Evolutionary conservation across 495 filamentous ascomycete species (phyloP), one percentile per base, ranked within the genome.

Genomic region (Platismatia glauca): DNA sequence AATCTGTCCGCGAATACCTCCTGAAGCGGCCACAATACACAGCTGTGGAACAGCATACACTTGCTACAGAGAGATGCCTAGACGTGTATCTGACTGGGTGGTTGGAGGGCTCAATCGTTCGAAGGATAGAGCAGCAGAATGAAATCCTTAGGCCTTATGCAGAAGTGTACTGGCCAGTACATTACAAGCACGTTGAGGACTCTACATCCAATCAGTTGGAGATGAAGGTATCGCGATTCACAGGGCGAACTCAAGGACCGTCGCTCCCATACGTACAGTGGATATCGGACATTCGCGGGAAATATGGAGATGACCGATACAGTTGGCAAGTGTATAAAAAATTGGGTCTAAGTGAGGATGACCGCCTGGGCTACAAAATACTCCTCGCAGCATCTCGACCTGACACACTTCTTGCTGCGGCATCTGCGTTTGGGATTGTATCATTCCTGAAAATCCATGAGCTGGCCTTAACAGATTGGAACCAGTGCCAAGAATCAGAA

Each of bases 1-100:
- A 64, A n/a, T 70, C 70, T 13, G 66, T 71, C 48, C 57, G 66
- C 20, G 70, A 71, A 18, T 71, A 55, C 39, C 58, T 64, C 6
- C 18, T 50, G 33, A 33, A 38, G 8, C 43, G 29, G 13, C 3
- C 27, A 31, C 56, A 55, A n/a, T 64, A 37, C 57, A 52, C 2
- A 16, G 5, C 20, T 33, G 9, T n/a, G 16, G 29, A 48, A 52
- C 20, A 34, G 38, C 62, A 64, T 41, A 29, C 5, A 2, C 39
- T 64, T 50, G 62, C 35, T 34, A 9, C 43, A 22, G 44, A 27
- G 43, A 24, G 62, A 44, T 64, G 57, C n/a, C 29, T 64, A 24
- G 41, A 64, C 11, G 24, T 59, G 1, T 62, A 62, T 39, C n/a
- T 39, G 20, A 33, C 38, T 13, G 11, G 56, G 22, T 41, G 27